Evolutionary conservation across 1,284 basidiomycete species (phyloP).

Genomic region (Trichosporon inkin): DNA sequence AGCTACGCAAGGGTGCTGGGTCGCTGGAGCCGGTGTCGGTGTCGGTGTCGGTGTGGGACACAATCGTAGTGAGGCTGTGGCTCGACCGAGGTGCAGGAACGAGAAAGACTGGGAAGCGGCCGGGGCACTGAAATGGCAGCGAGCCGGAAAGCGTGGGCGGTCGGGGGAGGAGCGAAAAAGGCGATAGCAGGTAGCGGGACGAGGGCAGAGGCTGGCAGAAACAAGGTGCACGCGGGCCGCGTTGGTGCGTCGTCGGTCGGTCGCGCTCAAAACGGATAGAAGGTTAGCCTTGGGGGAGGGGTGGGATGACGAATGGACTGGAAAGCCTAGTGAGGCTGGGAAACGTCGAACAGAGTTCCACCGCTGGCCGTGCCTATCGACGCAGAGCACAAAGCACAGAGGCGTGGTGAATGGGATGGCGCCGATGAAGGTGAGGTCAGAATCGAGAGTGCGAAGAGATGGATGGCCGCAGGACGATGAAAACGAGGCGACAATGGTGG

Average conservation of each 20-base stretch:
- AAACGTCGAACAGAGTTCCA: neutral
- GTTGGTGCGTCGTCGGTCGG: neutral
- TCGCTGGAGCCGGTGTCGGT: too few relatives aligned
- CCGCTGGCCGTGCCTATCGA: constrained; percentile 3
- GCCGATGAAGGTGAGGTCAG: neutral
- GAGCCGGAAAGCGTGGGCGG: neutral
- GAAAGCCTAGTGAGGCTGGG: neutral
- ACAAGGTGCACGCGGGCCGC: constrained; percentile 1
- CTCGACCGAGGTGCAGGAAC: too few relatives aligned
- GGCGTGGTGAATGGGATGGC: neutral
- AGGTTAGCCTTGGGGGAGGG: constrained; percentile 1
- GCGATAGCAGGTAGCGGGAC: too few relatives aligned
- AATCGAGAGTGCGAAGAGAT: neutral
- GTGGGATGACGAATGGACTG: constrained; percentile 2
- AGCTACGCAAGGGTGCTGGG: too few relatives aligned
- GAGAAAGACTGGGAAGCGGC: neutral
- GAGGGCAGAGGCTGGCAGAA: neutral
- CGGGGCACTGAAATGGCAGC: neutral
- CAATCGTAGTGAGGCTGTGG: too few relatives aligned
- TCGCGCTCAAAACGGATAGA: neutral
- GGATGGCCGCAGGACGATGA: too few relatives aligned
- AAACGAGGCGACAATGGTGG: too few relatives aligned
- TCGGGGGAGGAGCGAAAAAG: neutral
- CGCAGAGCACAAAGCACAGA: neutral
- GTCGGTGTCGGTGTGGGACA: too few relatives aligned